These are phyloP conservation scores for Rubroboletus satanas DNA, from an alignment of 768 basidiomycete genomes.

Conservation along the genomic window DNA sequence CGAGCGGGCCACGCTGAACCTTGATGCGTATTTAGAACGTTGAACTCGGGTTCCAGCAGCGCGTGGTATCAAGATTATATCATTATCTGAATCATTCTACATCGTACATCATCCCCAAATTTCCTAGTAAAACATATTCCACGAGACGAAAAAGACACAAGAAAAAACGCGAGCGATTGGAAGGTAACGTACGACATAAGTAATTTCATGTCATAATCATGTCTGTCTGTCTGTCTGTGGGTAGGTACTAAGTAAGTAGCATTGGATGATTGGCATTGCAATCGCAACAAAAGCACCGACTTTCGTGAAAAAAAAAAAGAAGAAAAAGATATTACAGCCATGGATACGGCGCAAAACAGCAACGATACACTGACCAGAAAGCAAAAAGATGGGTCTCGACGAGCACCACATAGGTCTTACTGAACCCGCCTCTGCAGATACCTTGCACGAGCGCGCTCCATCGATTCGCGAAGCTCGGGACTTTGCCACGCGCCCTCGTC, in stretches of 20 bases:
- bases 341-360: neutral
- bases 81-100: neutral
- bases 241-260: neutral
- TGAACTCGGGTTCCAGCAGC: neutral
- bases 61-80: neutral
- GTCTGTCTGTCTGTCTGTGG: neutral
- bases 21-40: no score
- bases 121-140: conserved; percentile 1
- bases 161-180: neutral
- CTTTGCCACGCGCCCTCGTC: conserved; percentile 55
- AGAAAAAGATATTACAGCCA: neutral
- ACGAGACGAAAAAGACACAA: neutral
- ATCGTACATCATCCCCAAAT: conserved; percentile 5
- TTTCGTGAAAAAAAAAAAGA: neutral
- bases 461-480: conserved; percentile 63
- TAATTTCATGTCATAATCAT: neutral
- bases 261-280: neutral
- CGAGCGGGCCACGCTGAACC: no score
- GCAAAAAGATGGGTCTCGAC: neutral
- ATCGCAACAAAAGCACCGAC: neutral
- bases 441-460: conserved; percentile 60
- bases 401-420: conserved; percentile 1
- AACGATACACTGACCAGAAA: neutral
- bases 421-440: conserved; percentile 17
- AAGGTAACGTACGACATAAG: conserved; percentile 1